phyloP scores from a whole-genome alignment of 2,329 filamentous ascomycete species.

The Penicillium sp. region DNA sequence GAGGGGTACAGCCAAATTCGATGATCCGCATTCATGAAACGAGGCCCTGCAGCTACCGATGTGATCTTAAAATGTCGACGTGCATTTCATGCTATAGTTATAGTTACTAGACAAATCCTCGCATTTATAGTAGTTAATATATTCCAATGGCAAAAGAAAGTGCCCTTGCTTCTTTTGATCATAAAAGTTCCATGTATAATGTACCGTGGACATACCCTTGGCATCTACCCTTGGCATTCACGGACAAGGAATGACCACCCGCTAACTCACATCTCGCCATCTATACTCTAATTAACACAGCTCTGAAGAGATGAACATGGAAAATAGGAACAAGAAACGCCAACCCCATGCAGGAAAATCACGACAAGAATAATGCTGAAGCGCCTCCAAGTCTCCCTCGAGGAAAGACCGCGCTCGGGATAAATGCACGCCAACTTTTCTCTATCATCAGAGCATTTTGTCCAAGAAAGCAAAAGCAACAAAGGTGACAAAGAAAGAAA shows the following conservation, averaged over 20 bases:
- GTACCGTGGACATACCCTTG: constrained; percentile 4
- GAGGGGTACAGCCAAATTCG: not conserved
- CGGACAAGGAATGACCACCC: constrained; percentile 3
- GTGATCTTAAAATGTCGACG: not conserved
- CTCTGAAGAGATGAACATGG: not conserved
- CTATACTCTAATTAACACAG: constrained; percentile 12
- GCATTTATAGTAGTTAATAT: not conserved
- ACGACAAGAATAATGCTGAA: constrained; percentile 17
- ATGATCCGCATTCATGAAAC: not conserved
- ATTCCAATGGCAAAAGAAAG: not conserved
- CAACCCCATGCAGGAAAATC: constrained; percentile 26
- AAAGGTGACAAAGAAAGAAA: not conserved
- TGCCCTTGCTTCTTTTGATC: constrained; percentile 1
- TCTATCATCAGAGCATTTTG: constrained; percentile 15
- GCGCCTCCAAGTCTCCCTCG: constrained; percentile 6
- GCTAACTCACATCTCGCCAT: not conserved
- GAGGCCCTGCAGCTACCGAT: not conserved
- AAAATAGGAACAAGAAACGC: constrained; percentile 19
- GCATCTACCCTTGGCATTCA: not conserved
- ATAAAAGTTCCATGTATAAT: constrained; percentile 11
- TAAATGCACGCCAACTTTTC: constrained; percentile 28
- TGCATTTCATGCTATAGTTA: not conserved
- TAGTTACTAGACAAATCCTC: not conserved
- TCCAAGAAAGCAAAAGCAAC: constrained; percentile 9
- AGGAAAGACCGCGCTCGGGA: not conserved